A percentile compares a stretch with the other conserved stretches of the same genome.
Evolutionary conservation across 1,139 yeast genomes (phyloP).

Genomic region (Scheffersomyces illinoinensis): DNA sequence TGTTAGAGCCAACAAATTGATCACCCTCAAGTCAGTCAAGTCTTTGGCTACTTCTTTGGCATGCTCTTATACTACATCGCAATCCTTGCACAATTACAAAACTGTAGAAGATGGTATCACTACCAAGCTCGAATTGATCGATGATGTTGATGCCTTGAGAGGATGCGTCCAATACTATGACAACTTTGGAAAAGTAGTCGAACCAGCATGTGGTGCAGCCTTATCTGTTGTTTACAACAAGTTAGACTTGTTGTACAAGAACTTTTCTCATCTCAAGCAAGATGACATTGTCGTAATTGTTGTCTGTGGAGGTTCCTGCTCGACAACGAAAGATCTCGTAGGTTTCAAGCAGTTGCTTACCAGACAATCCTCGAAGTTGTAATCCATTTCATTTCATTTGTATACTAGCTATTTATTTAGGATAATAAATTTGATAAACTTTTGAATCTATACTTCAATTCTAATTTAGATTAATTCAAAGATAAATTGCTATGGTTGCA

Average conservation of each 20-base stretch:
- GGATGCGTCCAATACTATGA: slow-evolving; percentile 54
- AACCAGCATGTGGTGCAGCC: slow-evolving; percentile 80
- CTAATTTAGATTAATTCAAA: too few relatives aligned
- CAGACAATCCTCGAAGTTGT: slow-evolving; percentile 15
- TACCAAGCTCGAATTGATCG: slow-evolving; percentile 48
- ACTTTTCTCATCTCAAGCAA: slow-evolving; percentile 29
- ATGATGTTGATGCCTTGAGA: slow-evolving; percentile 54
- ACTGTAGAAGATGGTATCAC: slow-evolving; percentile 30
- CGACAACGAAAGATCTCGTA: slow-evolving; percentile 18
- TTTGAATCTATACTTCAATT: neutral
- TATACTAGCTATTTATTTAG: neutral
- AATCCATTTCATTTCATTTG: neutral
- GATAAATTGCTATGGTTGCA: neutral
- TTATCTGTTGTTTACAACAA: slow-evolving; percentile 50
- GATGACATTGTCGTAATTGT: slow-evolving; percentile 58
- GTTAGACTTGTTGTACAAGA: slow-evolving; percentile 29
- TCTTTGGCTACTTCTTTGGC: slow-evolving; percentile 66
- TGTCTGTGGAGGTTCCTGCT: slow-evolving; percentile 67
- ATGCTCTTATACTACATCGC: slow-evolving; percentile 52
- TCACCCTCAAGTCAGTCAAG: slow-evolving; percentile 45
- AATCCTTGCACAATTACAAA: slow-evolving; percentile 41
- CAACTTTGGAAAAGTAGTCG: slow-evolving; percentile 53
- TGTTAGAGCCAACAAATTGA: slow-evolving; percentile 43
- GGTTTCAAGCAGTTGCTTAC: slow-evolving; percentile 13
- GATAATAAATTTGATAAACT: neutral